Evolutionary conservation across 1,284 basidiomycete species (phyloP), one percentile per base, ranked within the genome.

Genomic region (Termitomyces sp.): DNA sequence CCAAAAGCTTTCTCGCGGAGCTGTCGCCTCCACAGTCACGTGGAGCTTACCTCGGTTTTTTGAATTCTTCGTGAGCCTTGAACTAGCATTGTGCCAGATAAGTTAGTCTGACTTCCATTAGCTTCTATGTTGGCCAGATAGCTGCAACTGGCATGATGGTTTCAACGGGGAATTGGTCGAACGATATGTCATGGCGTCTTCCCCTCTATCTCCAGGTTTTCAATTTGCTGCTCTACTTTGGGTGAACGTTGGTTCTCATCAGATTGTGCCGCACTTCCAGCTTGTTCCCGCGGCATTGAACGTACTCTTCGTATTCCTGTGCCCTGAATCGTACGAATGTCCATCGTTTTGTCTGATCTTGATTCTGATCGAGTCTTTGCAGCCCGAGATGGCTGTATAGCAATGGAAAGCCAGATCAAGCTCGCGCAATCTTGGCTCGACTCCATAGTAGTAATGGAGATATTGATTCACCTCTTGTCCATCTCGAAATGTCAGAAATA

Each of bases 81-180:
- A 10, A 12, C 21, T n/a, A 49, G 17, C 5, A 12, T 13, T 8
- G n/a, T 40, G 4, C 15, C 1, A 28, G n/a, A 49, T 34, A 17
- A 26, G 30, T 21, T 36, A 21, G 46, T 30, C 50, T 47, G 21
- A 52, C 8, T 36, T 9, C 6, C 51, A 58, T 53, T 31, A 80
- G 76, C 65, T 81, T 73, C 64, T 81, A 81, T 61, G 71, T 81
- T 42, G 80, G 80, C 2, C 79, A 82, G 63, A 78, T 82, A 61
- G 66, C 73, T 34, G 72, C 72, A 5, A 72, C 68, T 12, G 81
- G 81, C 12, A 76, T 82, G 67, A 77, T 80, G 64, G 77, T 83
- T 12, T 69, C 79, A 0, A 79, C 79, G 12, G 79, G 78, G 17
- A 71, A 68, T 46, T 75, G 67, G 58, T 39, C 60, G 10, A 74